phyloP scores from a whole-genome alignment of 352 stramenopile species.

The Phytophthora hybrid region DNA sequence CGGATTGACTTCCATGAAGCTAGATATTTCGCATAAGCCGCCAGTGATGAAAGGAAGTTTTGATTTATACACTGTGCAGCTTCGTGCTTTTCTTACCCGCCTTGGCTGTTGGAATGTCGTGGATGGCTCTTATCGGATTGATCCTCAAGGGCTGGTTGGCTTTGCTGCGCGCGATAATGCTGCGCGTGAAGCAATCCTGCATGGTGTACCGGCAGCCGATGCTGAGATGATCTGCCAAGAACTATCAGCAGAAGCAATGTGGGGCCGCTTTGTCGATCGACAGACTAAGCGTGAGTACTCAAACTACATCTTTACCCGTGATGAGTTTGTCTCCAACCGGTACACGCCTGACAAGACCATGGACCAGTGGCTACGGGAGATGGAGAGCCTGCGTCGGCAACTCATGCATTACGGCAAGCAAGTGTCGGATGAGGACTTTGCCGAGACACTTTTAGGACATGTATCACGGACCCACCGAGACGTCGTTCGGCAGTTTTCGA shows the following conservation, averaged over 20 bases:
- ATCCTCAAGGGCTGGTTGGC: background rate
- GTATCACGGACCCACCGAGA: slow-evolving; percentile 18
- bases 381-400: slow-evolving; percentile 9
- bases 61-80: background rate
- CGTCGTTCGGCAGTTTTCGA: slow-evolving; percentile 17
- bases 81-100: slow-evolving; percentile 7
- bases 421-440: slow-evolving; percentile 14
- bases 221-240: slow-evolving; percentile 24
- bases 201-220: background rate
- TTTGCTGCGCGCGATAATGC: slow-evolving; percentile 8
- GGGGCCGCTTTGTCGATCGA: slow-evolving; percentile 9
- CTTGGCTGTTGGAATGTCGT: slow-evolving; percentile 21
- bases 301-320: slow-evolving; percentile 16
- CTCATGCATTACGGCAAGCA: slow-evolving; percentile 20
- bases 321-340: slow-evolving; percentile 20
- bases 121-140: slow-evolving; percentile 3
- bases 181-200: slow-evolving; percentile 12
- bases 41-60: background rate
- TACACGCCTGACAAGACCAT: slow-evolving; percentile 16
- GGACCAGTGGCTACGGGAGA: slow-evolving; percentile 13
- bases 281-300: slow-evolving; percentile 27
- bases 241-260: slow-evolving; percentile 7
- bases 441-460: slow-evolving; percentile 13
- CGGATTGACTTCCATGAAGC: background rate
- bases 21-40: background rate